Percentiles rank a stretch among this genome's conserved stretches.
These are phyloP conservation scores for Xylariaceae sp. DNA, from an alignment of 2,329 filamentous ascomycete genomes.

Conservation along the genomic window DNA sequence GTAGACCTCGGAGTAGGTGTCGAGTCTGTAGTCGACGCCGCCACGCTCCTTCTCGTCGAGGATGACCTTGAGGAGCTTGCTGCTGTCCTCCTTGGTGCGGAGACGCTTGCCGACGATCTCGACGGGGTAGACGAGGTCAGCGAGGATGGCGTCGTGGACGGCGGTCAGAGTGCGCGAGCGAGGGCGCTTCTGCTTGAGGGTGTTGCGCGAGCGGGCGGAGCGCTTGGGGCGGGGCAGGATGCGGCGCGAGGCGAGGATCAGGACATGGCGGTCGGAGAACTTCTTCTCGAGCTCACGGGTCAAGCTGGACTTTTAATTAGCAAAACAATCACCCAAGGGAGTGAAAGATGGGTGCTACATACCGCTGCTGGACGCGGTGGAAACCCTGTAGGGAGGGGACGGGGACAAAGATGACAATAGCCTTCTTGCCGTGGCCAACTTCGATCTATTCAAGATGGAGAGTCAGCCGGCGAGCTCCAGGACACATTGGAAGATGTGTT, in stretches of 20 bases:
- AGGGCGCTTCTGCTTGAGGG: slow-evolving; percentile 97
- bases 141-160: slow-evolving; percentile 97
- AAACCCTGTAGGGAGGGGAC: slow-evolving; percentile 97
- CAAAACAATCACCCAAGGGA: slow-evolving; percentile 1
- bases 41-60: slow-evolving; percentile 99
- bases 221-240: slow-evolving; percentile 98
- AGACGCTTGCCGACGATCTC: slow-evolving; percentile 99
- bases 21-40: slow-evolving; percentile 98
- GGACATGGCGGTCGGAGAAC: slow-evolving; percentile 99
- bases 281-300: slow-evolving; percentile 99
- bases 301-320: slow-evolving; percentile 57
- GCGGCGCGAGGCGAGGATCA: slow-evolving; percentile 97
- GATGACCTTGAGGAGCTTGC: slow-evolving; percentile 98
- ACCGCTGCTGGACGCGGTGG: slow-evolving; percentile 99
- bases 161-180: slow-evolving; percentile 96
- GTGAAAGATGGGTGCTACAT: slow-evolving; percentile 42
- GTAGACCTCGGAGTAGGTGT: slow-evolving; percentile 99
- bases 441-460: slow-evolving; percentile 79
- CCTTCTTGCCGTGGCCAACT: slow-evolving; percentile 99
- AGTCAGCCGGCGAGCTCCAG: slow-evolving; percentile 75
- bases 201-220: slow-evolving; percentile 92
- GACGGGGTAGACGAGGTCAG: slow-evolving; percentile 97
- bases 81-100: slow-evolving; percentile 97
- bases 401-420: slow-evolving; percentile 99
- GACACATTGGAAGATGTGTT: slow-evolving; percentile 41